Evolutionary conservation across 192 early-diverging fungal species (phyloP), one percentile per base, ranked within the genome.

Genomic region (Mortierella antarctica): DNA sequence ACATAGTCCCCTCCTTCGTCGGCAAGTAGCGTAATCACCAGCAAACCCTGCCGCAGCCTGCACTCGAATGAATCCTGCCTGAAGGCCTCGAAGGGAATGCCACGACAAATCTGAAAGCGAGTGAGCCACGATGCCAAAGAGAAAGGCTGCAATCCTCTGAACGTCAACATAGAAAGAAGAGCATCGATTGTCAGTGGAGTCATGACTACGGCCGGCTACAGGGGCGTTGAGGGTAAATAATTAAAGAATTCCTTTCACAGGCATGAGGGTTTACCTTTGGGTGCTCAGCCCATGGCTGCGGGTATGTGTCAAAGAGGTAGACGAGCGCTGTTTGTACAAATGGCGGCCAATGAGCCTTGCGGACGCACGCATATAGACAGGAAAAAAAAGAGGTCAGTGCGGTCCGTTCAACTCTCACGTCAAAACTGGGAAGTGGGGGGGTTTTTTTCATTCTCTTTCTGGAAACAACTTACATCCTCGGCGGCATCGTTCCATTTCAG

Each of bases 1-100:
- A 83, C 79, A 44, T 88, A 89, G 65, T 93, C 91, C 20, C 86
- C 91, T 10, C 90, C 90, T 3, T 78, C 67, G 67, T 93, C 91
- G 3, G 91, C 89, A 6, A 74, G 62, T 57, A 0, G 12, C n/a
- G 57, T 57, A 86, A 45, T 82, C 45, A 5, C 73, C 87, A 41
- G 70, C 52, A 57, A 86, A 88, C 73, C 87, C 65, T 7, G 77
- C 49, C 12, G 73, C 56, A 14, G 85, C 74, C 83, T 90, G 86
- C 17, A 82, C 86, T 44, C 73, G 59, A 15, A 91, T 88, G 64
- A 92, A 91, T 12, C 90, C 88, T 44, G 83, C 82, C 31, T 71
- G 45, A 5, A 89, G 49, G 44, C 86, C 86, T 49, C 88, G 82
- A 52, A 64, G 31, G 41, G 80, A 76, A 74, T 93, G 91, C 90